Conservation (phyloP, 148 eudicot genomes). For the Camellia sinensis region DNA sequence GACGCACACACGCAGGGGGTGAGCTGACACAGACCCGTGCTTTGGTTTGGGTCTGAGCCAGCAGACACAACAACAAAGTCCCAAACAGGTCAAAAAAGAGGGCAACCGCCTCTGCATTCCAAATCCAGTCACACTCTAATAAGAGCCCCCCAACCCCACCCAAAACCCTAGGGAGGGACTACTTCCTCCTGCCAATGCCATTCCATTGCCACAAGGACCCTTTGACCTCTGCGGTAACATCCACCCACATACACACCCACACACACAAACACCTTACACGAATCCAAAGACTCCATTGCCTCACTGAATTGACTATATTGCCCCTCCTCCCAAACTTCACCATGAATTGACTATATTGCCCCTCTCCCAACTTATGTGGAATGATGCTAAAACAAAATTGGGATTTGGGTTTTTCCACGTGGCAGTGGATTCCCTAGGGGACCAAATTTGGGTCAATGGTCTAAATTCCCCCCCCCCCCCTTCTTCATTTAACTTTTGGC, state of each 20-base stretch:
- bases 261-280: background rate
- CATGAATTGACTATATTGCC: background rate
- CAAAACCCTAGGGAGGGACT: too few species aligned
- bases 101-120: background rate
- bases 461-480: background rate
- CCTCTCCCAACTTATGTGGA: too few species aligned
- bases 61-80: background rate
- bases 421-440: background rate
- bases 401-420: background rate
- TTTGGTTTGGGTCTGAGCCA: background rate
- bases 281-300: too few species aligned
- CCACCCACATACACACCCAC: too few species aligned
- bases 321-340: too few species aligned
- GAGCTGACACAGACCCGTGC: background rate
- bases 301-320: background rate
- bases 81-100: background rate
- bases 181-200: too few species aligned
- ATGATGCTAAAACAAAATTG: background rate
- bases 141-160: too few species aligned
- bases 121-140: too few species aligned
- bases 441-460: constrained; percentile 14
- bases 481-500: background rate
- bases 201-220: too few species aligned
- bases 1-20: background rate
- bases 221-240: too few species aligned